phyloP scores from a whole-genome alignment of 371 early-diverging fungal genomes.

The Mortierella sp. region DNA sequence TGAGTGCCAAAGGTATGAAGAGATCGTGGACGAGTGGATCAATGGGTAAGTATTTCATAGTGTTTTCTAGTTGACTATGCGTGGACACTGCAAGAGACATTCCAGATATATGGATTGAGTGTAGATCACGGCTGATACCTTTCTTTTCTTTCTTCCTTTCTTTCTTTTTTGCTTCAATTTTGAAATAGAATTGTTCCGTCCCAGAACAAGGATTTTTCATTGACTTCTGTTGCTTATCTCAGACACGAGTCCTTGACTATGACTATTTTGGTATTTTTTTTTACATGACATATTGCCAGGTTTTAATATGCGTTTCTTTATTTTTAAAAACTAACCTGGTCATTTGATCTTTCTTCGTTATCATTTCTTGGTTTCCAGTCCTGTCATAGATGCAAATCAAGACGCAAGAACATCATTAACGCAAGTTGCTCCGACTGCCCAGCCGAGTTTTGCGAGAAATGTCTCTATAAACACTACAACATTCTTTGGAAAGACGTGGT shows the following conservation, averaged over 20 bases:
- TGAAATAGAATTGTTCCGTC: conserved; percentile 15
- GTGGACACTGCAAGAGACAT: neutral
- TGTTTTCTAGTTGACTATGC: neutral
- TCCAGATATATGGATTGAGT: too few relatives aligned
- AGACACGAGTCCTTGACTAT: conserved; percentile 6
- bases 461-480: conserved; percentile 22
- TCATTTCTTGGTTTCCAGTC: neutral
- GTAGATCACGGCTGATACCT: neutral
- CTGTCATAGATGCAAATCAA: conserved; percentile 19
- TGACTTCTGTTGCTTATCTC: conserved; percentile 19
- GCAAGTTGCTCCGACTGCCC: conserved; percentile 16
- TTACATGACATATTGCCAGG: neutral
- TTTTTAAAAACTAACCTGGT: neutral
- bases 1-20: neutral
- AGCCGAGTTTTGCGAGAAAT: conserved; percentile 21
- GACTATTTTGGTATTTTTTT: neutral
- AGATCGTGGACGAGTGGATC: conserved; percentile 21
- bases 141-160: too few relatives aligned
- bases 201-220: conserved; percentile 4
- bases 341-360: neutral
- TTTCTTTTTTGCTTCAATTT: too few relatives aligned
- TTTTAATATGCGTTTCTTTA: neutral
- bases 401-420: neutral
- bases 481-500: conserved; percentile 25
- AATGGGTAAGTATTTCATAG: conserved; percentile 11